phyloP scores from a whole-genome alignment of 441 rosid genomes.

The Populus hybrid region DNA sequence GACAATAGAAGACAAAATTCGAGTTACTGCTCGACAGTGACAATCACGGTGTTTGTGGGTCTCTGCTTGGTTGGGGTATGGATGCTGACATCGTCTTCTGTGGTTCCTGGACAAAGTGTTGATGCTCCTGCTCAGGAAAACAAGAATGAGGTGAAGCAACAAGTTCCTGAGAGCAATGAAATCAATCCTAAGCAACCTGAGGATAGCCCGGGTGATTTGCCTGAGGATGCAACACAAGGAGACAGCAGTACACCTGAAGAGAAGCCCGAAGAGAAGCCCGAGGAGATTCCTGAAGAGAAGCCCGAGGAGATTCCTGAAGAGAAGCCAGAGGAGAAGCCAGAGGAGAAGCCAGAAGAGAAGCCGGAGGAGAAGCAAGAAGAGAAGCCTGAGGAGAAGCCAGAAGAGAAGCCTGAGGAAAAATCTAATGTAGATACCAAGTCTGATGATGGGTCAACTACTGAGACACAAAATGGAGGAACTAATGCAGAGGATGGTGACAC shows the following conservation, averaged over 20 bases:
- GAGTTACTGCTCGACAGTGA: constrained; percentile 75
- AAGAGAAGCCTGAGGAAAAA: constrained; percentile 17
- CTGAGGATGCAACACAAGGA: constrained; percentile 57
- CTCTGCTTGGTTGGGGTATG: constrained; percentile 88
- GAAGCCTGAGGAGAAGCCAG: constrained; percentile 18
- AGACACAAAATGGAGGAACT: constrained; percentile 26
- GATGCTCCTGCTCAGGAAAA: constrained; percentile 53
- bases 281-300: constrained; percentile 21
- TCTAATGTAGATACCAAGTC: constrained; percentile 30
- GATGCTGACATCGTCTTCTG: constrained; percentile 90
- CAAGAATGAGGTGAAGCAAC: constrained; percentile 51
- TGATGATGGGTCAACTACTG: constrained; percentile 30
- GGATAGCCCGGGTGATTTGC: constrained; percentile 50
- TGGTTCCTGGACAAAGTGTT: constrained; percentile 52
- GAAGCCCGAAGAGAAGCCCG: constrained; percentile 30
- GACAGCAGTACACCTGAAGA: constrained; percentile 28
- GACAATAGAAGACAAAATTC: constrained; percentile 66
- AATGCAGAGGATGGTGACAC: constrained; percentile 30
- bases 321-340: no score
- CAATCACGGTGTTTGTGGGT: constrained; percentile 72
- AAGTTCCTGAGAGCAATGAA: constrained; percentile 35
- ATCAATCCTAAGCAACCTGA: constrained; percentile 39
- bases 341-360: constrained; percentile 10
- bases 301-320: constrained; percentile 14
- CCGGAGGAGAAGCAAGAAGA: constrained; percentile 38